Conservation (phyloP, 2,329 filamentous ascomycete species). For the Triangularia setosa region DNA sequence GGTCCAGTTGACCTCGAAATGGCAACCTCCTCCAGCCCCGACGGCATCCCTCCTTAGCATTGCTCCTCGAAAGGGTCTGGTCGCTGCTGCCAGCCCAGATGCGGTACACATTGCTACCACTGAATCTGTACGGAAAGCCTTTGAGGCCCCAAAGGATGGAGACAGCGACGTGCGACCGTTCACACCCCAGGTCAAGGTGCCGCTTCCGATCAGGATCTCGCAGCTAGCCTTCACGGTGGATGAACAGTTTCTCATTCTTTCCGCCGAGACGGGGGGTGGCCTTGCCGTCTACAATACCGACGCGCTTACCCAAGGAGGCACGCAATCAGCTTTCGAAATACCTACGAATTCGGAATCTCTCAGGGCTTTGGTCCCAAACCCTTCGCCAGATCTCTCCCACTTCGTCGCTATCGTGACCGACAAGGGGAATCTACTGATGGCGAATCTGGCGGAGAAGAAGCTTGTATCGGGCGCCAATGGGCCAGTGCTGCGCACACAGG, state of each 20-base stretch:
- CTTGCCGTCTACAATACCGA: conserved; percentile 79
- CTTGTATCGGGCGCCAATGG: conserved; percentile 59
- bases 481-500: conserved; percentile 63
- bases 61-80: conserved; percentile 72
- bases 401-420: conserved; percentile 77
- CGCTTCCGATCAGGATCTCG: conserved; percentile 71
- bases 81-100: conserved; percentile 85
- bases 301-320: conserved; percentile 60
- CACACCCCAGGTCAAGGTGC: conserved; percentile 67
- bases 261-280: conserved; percentile 75
- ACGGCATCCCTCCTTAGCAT: conserved; percentile 81
- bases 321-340: conserved; percentile 69
- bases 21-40: conserved; percentile 70
- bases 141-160: conserved; percentile 55
- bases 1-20: conserved; percentile 73
- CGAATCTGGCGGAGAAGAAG: conserved; percentile 67
- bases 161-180: conserved; percentile 67
- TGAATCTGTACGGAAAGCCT: conserved; percentile 71
- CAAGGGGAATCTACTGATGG: conserved; percentile 78
- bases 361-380: conserved; percentile 75
- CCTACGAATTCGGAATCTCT: conserved; percentile 71
- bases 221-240: conserved; percentile 90
- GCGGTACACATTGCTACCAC: conserved; percentile 72
- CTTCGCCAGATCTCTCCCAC: conserved; percentile 66
- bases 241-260: conserved; percentile 78